Conservation (phyloP, 2,329 filamentous ascomycete species). For the Fusarium zealandicum region DNA sequence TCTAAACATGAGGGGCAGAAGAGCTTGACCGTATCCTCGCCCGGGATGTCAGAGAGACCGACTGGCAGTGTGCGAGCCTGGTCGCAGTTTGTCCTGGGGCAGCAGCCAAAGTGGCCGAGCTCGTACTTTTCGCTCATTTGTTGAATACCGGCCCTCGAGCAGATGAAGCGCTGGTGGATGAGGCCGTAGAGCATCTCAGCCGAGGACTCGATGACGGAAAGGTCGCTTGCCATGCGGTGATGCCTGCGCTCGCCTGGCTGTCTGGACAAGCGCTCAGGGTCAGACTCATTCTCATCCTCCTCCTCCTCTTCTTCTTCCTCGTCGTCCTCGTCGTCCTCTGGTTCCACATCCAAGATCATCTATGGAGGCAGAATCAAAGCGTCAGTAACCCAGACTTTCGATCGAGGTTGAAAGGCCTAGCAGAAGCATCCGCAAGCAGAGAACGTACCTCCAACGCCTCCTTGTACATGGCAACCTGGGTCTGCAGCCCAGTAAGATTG, state of each 20-base stretch:
- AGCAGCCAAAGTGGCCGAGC: constrained; percentile 92
- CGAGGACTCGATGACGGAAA: constrained; percentile 94
- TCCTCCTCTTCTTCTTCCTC: constrained; percentile 82
- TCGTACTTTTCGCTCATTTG: constrained; percentile 99
- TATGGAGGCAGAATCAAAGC: constrained; percentile 41
- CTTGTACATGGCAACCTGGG: constrained; percentile 98
- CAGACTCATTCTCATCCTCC: constrained; percentile 76
- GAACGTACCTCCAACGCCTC: constrained; percentile 82
- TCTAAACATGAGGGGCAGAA: constrained; percentile 98
- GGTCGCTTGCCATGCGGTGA: constrained; percentile 85
- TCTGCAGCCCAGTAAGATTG: constrained; percentile 94
- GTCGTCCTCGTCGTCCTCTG: constrained; percentile 90
- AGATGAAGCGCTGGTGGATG: constrained; percentile 98
- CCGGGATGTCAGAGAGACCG: constrained; percentile 91
- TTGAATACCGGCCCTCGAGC: constrained; percentile 92
- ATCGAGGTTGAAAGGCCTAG: not conserved
- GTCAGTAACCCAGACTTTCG: constrained; percentile 11
- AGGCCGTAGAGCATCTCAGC: constrained; percentile 98
- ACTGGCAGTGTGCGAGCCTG: constrained; percentile 91
- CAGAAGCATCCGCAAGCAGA: not conserved
- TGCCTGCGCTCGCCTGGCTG: constrained; percentile 74
- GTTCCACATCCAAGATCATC: constrained; percentile 99
- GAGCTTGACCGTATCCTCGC: constrained; percentile 96
- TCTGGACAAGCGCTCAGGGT: constrained; percentile 60
- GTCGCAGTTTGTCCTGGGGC: constrained; percentile 93